phyloP scores from a whole-genome alignment of 805 yeast species.

The Candida multigemmis region DNA sequence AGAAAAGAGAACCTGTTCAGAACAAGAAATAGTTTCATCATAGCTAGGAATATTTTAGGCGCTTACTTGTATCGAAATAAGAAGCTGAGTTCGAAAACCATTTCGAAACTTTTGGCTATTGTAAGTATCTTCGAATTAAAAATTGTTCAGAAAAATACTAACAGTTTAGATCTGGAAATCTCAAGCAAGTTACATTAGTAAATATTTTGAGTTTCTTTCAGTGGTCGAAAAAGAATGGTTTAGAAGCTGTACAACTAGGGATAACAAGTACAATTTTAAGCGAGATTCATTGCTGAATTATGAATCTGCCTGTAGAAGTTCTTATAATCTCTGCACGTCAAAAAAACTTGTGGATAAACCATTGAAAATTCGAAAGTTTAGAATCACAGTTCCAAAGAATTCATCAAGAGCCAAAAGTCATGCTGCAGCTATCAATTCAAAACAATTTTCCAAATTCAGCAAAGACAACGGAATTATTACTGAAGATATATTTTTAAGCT shows the following conservation, averaged over 20 bases:
- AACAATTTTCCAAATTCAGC: no score
- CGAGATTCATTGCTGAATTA: not conserved
- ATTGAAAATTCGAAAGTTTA: not conserved
- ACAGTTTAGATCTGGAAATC: conserved; percentile 11
- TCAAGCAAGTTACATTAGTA: conserved; percentile 4
- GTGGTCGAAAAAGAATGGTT: conserved; percentile 3
- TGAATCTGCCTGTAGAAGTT: not conserved
- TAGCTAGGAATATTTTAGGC: conserved; percentile 10
- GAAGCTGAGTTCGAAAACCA: conserved; percentile 3
- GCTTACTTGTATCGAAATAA: conserved; percentile 4
- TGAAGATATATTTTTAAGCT: no score
- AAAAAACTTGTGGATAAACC: not conserved
- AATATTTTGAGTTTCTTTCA: conserved; percentile 8
- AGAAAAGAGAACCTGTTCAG: no score
- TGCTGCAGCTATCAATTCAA: no score
- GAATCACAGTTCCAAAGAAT: not conserved
- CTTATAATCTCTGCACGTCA: not conserved
- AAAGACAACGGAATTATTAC: no score
- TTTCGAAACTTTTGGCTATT: conserved; percentile 8
- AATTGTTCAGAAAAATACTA: conserved; percentile 2
- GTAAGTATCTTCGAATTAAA: conserved; percentile 4
- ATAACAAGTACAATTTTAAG: not conserved
- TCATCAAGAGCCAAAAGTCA: conserved; percentile 2
- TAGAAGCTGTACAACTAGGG: not conserved
- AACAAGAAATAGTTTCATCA: conserved; percentile 11